Base-by-base conservation (phyloP, 768 basidiomycete species). In the Hortiboletus flavorubellus region DNA sequence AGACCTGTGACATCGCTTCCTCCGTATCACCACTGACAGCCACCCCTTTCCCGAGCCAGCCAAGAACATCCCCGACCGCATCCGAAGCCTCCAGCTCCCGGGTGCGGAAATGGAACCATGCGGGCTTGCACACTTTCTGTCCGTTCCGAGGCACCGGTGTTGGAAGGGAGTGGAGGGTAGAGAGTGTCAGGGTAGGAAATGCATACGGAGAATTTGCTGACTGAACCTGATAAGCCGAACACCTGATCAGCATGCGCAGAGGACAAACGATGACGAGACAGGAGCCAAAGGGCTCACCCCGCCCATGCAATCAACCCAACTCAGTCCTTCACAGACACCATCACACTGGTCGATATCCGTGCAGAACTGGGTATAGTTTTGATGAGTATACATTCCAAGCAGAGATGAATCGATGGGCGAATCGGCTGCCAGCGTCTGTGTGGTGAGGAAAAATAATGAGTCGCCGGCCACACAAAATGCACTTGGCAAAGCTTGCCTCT, bases 331-430 rank as follows among this genome's bases (percentile, higher is more conserved):
- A 8, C 82, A 77, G 12, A 93, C 68, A 3, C 78, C 80, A 5
- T 80, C 81, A 60, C 84, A 86, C 49, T 98, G 79, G 8, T 93
- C 90, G 5, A 93, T 69, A 37, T 87, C 82, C 40, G 79, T 75
- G 65, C 91, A 94, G 65, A 91, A 98, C 53, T 87, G 86, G 0
- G 87, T 80, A 61, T 95, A 93, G 66, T 97, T 98, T 69, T 98
- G 94, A 61, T 99, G 97, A 9, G 95, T 78, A 67, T 98, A 99
- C 8, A 96, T 71, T 3, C 87, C 87, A 58, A 94, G 89, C 2
- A 98, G 75, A 2, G 91, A 91, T 1, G 92, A 85, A 71, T 99
- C 97, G 51, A 98, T 87, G 0, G 96, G 93, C 0, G 89, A 89
- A 66, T 93, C 88, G 1, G 87, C 82, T 65, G 89, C 90, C 4